phyloP scores from a whole-genome alignment of 2,329 filamentous ascomycete species.

The Nemania diffusa region DNA sequence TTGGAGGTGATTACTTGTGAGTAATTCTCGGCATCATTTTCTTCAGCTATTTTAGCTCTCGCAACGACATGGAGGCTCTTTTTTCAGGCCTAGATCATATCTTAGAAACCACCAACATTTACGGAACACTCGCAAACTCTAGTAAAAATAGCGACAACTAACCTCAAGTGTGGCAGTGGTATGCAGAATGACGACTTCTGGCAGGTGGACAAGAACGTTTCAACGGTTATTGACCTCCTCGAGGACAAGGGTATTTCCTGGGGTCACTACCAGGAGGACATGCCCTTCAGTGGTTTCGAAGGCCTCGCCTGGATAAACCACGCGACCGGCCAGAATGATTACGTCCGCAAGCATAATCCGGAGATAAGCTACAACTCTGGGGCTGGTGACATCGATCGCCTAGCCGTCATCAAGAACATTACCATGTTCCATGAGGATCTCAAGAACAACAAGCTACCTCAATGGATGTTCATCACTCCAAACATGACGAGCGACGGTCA shows the following conservation, averaged over 20 bases:
- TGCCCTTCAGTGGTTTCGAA: conserved; percentile 79
- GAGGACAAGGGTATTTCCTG: conserved; percentile 72
- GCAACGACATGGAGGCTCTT: no score
- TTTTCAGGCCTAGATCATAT: neutral
- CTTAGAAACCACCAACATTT: neutral
- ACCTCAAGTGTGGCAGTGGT: conserved; percentile 52
- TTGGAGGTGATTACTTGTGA: conserved; percentile 75
- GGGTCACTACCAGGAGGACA: conserved; percentile 80
- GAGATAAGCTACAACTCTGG: conserved; percentile 73
- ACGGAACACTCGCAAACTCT: neutral
- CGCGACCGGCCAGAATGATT: conserved; percentile 74
- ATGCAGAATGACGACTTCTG: conserved; percentile 75
- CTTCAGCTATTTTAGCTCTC: neutral
- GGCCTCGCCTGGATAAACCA: conserved; percentile 72
- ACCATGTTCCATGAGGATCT: conserved; percentile 76
- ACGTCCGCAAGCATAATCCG: conserved; percentile 85
- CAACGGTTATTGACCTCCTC: conserved; percentile 74
- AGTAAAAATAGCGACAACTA: neutral
- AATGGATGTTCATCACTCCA: conserved; percentile 77
- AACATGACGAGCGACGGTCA: conserved; percentile 83
- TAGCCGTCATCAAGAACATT: conserved; percentile 79
- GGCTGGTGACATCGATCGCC: conserved; percentile 66
- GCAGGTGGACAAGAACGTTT: conserved; percentile 67
- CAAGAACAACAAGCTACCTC: conserved; percentile 70
- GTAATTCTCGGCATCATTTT: neutral